phyloP scores from a whole-genome alignment of 2,329 filamentous ascomycete species.

The Cytospora schulzeri region DNA sequence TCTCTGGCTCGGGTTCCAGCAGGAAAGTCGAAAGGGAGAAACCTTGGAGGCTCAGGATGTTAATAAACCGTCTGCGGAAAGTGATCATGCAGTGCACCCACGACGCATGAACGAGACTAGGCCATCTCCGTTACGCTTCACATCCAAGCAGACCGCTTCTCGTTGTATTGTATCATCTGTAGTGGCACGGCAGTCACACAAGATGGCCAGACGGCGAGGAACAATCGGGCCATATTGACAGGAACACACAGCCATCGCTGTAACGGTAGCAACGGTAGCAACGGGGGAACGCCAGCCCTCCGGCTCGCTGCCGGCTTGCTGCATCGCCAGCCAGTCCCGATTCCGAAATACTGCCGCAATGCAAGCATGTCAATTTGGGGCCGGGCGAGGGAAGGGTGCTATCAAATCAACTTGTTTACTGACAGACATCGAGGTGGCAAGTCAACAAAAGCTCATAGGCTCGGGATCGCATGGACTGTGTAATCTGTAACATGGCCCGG shows the following conservation, averaged over 20 bases:
- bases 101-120: constrained; percentile 7
- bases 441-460: constrained; percentile 10
- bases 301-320: constrained; percentile 11
- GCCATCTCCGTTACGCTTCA: constrained; percentile 9
- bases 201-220: constrained; percentile 17
- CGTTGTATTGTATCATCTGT: background rate
- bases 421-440: constrained; percentile 8
- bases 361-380: background rate
- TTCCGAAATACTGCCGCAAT: background rate
- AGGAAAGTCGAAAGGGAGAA: background rate
- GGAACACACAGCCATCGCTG: constrained; percentile 7
- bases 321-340: constrained; percentile 15
- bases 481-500: constrained; percentile 6
- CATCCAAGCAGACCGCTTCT: constrained; percentile 9
- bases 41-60: background rate
- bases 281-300: constrained; percentile 7
- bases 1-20: background rate
- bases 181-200: constrained; percentile 15
- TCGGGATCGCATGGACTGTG: background rate
- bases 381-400: too few relatives aligned
- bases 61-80: background rate
- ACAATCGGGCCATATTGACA: constrained; percentile 7
- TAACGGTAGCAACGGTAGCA: constrained; percentile 10
- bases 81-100: constrained; percentile 5
- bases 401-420: background rate